Percentiles rank a stretch among this genome's conserved stretches.
phyloP scores from a whole-genome alignment of 352 stramenopile genomes.

The Pythium rhizo-oryzae region DNA sequence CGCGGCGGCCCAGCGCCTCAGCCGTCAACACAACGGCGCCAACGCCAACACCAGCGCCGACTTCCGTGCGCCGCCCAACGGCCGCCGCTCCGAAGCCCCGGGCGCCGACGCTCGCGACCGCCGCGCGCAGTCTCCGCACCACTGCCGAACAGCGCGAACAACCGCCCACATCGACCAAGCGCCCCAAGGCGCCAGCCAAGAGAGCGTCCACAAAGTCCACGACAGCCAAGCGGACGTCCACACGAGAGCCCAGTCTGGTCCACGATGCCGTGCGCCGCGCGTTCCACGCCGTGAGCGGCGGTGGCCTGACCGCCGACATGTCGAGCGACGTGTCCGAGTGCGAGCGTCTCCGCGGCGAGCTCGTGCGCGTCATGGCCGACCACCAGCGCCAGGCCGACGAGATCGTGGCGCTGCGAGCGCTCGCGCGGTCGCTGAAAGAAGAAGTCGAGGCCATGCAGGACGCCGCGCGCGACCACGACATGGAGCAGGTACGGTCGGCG shows the following conservation, averaged over 20 bases:
- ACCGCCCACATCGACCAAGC: background rate
- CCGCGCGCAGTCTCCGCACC: background rate
- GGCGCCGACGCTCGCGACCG: conserved; percentile 8
- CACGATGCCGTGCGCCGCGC: conserved; percentile 21
- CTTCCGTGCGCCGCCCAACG: background rate
- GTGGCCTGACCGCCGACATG: conserved; percentile 1
- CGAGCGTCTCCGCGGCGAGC: conserved; percentile 44
- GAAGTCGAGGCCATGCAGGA: conserved; percentile 54
- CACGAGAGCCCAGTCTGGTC: conserved; percentile 9
- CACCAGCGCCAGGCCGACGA: conserved; percentile 62
- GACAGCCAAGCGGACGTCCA: background rate
- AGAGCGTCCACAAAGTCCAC: background rate
- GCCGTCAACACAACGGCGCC: background rate
- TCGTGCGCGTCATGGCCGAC: conserved; percentile 47
- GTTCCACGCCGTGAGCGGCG: background rate
- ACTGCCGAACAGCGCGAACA: background rate
- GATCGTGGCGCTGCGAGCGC: conserved; percentile 54
- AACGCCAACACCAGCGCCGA: background rate
- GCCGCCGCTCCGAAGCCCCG: background rate
- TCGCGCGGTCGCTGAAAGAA: conserved; percentile 56
- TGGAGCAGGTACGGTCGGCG: too few species aligned
- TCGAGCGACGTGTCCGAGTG: conserved; percentile 33
- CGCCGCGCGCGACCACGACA: background rate
- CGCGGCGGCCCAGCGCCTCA: background rate
- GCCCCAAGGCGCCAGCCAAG: background rate